Conservation (phyloP, 179 eudicot genomes). For the Beta corolliflora region DNA sequence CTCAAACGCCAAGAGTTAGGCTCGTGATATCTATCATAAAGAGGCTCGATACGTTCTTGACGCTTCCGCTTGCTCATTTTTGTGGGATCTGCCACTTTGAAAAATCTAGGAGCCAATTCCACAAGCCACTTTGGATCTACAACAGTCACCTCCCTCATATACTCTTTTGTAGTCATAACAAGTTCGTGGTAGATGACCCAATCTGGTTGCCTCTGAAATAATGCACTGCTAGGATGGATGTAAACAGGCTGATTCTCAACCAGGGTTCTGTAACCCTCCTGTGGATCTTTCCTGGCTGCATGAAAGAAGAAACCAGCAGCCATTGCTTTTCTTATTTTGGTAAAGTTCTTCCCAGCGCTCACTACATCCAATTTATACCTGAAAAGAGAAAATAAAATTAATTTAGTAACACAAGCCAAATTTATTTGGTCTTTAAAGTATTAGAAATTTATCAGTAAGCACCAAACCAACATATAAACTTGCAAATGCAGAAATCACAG, state of each 20-base stretch:
- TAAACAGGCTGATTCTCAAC: constrained; percentile 96
- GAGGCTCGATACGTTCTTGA: constrained; percentile 93
- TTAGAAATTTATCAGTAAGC: background rate
- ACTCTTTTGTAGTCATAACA: constrained; percentile 95
- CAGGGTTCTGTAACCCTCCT: constrained; percentile 89
- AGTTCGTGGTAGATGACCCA: constrained; percentile 97
- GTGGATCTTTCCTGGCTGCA: constrained; percentile 92
- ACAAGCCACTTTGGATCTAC: constrained; percentile 95
- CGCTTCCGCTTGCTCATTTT: constrained; percentile 96
- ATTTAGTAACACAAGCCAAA: constrained; percentile 8
- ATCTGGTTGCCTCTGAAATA: constrained; percentile 93
- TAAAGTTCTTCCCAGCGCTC: constrained; percentile 81
- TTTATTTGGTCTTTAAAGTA: background rate
- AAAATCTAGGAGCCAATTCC: constrained; percentile 93
- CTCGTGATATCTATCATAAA: constrained; percentile 91
- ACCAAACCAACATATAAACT: constrained; percentile 13
- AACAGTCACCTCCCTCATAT: constrained; percentile 91
- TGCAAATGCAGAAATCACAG: background rate
- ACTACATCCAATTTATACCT: constrained; percentile 93
- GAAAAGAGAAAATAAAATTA: constrained; percentile 18
- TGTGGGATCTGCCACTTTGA: constrained; percentile 88
- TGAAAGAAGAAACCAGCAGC: constrained; percentile 93
- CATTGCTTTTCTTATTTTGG: constrained; percentile 82
- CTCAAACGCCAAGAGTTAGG: constrained; percentile 98
- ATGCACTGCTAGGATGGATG: constrained; percentile 94